Conservation (phyloP, 2,329 filamentous ascomycete species). For the Paecilomyces niveus region DNA sequence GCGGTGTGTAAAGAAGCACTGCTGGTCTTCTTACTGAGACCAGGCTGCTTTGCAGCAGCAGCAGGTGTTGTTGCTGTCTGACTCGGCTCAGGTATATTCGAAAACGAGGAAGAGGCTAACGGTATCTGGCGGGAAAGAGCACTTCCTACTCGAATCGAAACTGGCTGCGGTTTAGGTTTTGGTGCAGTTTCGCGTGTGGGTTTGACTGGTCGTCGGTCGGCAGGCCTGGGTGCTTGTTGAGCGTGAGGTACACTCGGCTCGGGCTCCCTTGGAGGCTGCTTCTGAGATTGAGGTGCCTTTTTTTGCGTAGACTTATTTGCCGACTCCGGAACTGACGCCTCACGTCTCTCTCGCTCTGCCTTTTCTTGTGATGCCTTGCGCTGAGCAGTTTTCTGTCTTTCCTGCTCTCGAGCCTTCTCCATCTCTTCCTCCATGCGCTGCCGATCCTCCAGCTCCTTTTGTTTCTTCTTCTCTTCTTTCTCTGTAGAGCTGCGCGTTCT, state of each 20-base stretch:
- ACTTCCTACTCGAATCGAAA: constrained; percentile 44
- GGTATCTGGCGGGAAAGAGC: constrained; percentile 39
- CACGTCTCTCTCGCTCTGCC: constrained; percentile 27
- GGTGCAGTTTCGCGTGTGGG: constrained; percentile 36
- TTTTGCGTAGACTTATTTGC: constrained; percentile 15
- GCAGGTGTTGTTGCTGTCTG: constrained; percentile 37
- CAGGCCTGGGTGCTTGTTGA: constrained; percentile 21
- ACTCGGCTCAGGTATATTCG: constrained; percentile 51
- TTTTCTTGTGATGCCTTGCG: constrained; percentile 26
- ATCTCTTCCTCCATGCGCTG: constrained; percentile 30
- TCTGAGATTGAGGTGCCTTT: constrained; percentile 19
- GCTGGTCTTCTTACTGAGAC: constrained; percentile 58
- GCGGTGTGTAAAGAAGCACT: constrained; percentile 55
- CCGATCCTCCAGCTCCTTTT: constrained; percentile 24
- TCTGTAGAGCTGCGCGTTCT: constrained; percentile 55
- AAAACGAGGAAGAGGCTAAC: constrained; percentile 43
- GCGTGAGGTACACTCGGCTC: constrained; percentile 15
- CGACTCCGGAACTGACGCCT: constrained; percentile 6
- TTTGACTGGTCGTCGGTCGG: constrained; percentile 36
- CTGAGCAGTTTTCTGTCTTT: constrained; percentile 24
- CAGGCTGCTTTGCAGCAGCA: constrained; percentile 40
- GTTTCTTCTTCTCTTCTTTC: constrained; percentile 39
- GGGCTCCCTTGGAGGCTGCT: constrained; percentile 23
- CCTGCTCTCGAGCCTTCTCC: constrained; percentile 26
- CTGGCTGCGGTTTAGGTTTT: constrained; percentile 41